Percentiles rank a stretch among this genome's conserved stretches.
Conservation (phyloP, 2,329 filamentous ascomycete species). For the Pseudopithomyces chartarum region DNA sequence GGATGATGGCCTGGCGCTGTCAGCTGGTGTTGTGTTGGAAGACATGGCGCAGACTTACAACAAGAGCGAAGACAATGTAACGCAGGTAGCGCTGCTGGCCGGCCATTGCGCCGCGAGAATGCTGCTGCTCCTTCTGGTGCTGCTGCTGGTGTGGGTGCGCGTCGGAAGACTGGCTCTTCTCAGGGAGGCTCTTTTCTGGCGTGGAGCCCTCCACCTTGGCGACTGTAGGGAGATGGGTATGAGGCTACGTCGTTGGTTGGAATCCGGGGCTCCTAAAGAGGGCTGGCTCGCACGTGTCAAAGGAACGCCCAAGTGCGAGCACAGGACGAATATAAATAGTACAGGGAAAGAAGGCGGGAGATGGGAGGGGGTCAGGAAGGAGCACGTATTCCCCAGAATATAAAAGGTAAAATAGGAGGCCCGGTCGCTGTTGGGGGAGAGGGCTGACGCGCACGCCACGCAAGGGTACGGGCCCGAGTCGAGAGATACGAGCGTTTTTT, state of each 20-base stretch:
- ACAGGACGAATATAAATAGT: not conserved
- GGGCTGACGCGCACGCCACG: not conserved
- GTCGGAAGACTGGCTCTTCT: constrained; percentile 27
- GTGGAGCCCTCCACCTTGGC: constrained; percentile 35
- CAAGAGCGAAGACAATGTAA: constrained; percentile 78
- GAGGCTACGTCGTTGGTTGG: constrained; percentile 22
- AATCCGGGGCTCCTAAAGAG: constrained; percentile 1
- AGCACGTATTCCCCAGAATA: not conserved
- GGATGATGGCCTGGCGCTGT: constrained; percentile 60
- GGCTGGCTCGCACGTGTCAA: constrained; percentile 4
- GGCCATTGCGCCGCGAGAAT: constrained; percentile 64
- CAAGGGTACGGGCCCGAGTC: constrained; percentile 4
- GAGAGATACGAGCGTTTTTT: not conserved
- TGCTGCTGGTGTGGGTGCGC: constrained; percentile 3
- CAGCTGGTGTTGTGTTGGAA: constrained; percentile 12
- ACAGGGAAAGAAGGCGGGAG: constrained; percentile 15
- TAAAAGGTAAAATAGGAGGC: constrained; percentile 1
- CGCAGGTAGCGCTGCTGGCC: constrained; percentile 74
- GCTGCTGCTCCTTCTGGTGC: constrained; percentile 12
- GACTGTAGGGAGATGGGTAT: constrained; percentile 15
- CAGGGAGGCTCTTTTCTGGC: constrained; percentile 7
- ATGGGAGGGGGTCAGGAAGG: constrained; percentile 7
- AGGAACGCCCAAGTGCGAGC: not conserved
- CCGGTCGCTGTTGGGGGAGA: not conserved
- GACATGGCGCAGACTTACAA: constrained; percentile 64